Conservation (phyloP, 2,329 filamentous ascomycete species). For the Exophiala lecanii-corni region DNA sequence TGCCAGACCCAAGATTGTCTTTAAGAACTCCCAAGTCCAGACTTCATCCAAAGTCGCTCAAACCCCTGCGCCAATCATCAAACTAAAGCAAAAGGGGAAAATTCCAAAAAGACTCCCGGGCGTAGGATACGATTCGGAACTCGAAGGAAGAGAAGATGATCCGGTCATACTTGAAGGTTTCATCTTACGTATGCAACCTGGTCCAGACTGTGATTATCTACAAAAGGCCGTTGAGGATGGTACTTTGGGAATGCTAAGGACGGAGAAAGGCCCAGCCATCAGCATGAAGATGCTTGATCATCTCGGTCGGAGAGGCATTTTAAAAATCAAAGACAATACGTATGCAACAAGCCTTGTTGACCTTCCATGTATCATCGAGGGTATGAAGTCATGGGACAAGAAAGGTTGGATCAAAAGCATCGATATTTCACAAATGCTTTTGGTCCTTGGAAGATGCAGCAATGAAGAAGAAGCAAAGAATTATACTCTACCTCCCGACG, state of each 20-base stretch:
- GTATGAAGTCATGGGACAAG: slow-evolving; percentile 90
- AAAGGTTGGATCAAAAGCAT: slow-evolving; percentile 84
- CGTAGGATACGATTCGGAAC: slow-evolving; percentile 94
- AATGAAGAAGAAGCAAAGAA: slow-evolving; percentile 62
- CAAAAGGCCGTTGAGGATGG: slow-evolving; percentile 69
- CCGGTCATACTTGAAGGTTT: slow-evolving; percentile 87
- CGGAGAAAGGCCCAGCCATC: slow-evolving; percentile 69
- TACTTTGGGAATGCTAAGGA: slow-evolving; percentile 63
- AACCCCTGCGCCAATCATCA: slow-evolving; percentile 42
- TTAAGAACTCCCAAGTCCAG: slow-evolving; percentile 30
- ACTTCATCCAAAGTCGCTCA: slow-evolving; percentile 5
- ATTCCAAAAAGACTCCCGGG: slow-evolving; percentile 67
- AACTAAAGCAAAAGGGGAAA: slow-evolving; percentile 63
- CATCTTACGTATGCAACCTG: slow-evolving; percentile 80
- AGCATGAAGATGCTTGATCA: slow-evolving; percentile 68
- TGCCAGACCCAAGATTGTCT: slow-evolving; percentile 34
- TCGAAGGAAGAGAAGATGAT: slow-evolving; percentile 81
- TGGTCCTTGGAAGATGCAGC: slow-evolving; percentile 66
- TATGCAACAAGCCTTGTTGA: slow-evolving; percentile 80
- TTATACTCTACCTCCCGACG: slow-evolving; percentile 65
- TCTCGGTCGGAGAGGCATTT: slow-evolving; percentile 67
- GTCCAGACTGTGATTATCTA: slow-evolving; percentile 79
- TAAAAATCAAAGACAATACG: slow-evolving; percentile 63
- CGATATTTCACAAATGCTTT: slow-evolving; percentile 83
- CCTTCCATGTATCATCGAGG: slow-evolving; percentile 79